These are phyloP conservation scores for Phaeosphaeriaceae sp. DNA, from an alignment of 2,329 filamentous ascomycete species.

Conservation along the genomic window DNA sequence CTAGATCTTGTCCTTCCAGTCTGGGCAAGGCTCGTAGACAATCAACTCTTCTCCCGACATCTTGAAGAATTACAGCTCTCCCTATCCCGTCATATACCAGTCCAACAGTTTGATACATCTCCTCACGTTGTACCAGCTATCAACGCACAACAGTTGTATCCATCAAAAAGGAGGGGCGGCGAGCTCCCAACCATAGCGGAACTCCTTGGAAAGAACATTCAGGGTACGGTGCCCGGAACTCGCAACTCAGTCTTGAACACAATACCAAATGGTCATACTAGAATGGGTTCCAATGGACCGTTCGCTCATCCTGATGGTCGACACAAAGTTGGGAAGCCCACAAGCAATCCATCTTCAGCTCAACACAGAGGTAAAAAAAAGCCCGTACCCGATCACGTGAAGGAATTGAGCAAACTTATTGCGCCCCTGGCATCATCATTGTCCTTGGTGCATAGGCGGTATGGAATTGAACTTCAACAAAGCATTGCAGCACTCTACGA, in stretches of 20 bases:
- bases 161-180: background rate
- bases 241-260: background rate
- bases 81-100: constrained; percentile 11
- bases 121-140: background rate
- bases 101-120: background rate
- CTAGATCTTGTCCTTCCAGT: constrained; percentile 52
- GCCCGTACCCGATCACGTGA: background rate
- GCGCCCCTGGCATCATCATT: constrained; percentile 25
- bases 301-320: background rate
- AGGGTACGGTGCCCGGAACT: background rate
- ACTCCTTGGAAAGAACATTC: background rate
- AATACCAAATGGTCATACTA: background rate
- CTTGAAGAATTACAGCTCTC: constrained; percentile 54
- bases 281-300: background rate
- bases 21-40: constrained; percentile 59
- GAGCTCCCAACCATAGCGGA: background rate
- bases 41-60: constrained; percentile 56
- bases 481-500: constrained; percentile 43
- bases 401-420: constrained; percentile 20
- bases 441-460: constrained; percentile 46
- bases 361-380: background rate
- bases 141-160: background rate
- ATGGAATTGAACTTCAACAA: constrained; percentile 47
- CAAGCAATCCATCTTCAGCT: background rate
- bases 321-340: background rate